A percentile compares a stretch with the other conserved stretches of the same genome.
Conservation (phyloP, 805 yeast genomes). For the Candida stauntonica region DNA sequence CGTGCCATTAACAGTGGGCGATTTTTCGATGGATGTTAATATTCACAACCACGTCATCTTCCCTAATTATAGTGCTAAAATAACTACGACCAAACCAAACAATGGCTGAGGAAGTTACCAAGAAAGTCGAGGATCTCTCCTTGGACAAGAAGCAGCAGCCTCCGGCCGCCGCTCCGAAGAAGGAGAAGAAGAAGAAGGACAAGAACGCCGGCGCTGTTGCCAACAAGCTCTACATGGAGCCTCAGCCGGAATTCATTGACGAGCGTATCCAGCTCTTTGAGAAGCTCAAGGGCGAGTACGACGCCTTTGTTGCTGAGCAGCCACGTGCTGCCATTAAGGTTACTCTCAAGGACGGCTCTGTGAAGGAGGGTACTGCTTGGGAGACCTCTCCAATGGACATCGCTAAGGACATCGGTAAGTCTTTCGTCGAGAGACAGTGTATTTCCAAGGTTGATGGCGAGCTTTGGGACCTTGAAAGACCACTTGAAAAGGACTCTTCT, state of each 20-base stretch:
- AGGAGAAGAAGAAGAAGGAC: conserved; percentile 39
- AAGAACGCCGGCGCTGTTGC: conserved; percentile 32
- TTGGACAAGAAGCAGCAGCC: conserved; percentile 31
- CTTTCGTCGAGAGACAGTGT: conserved; percentile 84
- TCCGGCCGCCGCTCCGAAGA: conserved; percentile 19
- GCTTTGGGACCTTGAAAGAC: conserved; percentile 95
- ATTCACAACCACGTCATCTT: too few relatives aligned
- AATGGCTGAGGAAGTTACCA: conserved; percentile 41
- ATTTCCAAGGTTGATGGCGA: conserved; percentile 87
- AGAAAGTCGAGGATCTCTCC: conserved; percentile 43
- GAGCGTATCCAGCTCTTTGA: conserved; percentile 78
- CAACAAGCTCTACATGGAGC: conserved; percentile 49
- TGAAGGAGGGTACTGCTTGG: conserved; percentile 75
- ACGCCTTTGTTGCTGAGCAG: conserved; percentile 62
- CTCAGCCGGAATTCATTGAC: conserved; percentile 81
- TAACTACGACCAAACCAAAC: too few relatives aligned
- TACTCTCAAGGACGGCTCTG: conserved; percentile 82
- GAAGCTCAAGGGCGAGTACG: conserved; percentile 70
- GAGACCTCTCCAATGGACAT: conserved; percentile 88
- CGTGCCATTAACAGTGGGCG: background rate
- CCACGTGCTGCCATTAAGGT: conserved; percentile 63
- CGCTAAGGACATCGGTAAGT: conserved; percentile 79
- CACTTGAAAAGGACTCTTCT: conserved; percentile 66
- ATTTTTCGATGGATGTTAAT: too few relatives aligned
- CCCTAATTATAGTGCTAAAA: too few relatives aligned